phyloP scores from a whole-genome alignment of 2,329 filamentous ascomycete genomes.

The Fusarium dimerum region DNA sequence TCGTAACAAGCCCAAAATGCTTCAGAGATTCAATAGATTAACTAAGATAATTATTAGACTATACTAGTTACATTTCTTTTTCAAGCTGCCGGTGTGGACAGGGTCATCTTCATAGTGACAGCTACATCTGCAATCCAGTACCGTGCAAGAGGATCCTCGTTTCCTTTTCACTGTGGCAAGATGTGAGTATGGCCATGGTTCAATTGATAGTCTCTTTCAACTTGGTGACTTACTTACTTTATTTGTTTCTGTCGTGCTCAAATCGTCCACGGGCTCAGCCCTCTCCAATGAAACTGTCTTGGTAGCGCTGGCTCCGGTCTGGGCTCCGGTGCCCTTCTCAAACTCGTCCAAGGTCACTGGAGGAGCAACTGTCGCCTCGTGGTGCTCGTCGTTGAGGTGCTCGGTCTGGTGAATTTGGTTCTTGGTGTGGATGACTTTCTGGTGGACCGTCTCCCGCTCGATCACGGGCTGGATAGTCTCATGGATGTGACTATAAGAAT shows the following conservation, averaged over 20 bases:
- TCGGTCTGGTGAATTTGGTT: slow-evolving; percentile 9
- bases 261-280: neutral
- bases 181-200: slow-evolving; percentile 1
- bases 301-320: neutral
- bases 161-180: slow-evolving; percentile 1
- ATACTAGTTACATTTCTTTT: too few relatives aligned
- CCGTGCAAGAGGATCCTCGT: neutral
- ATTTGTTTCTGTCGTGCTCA: neutral
- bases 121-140: neutral
- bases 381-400: slow-evolving; percentile 10
- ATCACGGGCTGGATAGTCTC: slow-evolving; percentile 18
- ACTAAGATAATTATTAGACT: too few relatives aligned
- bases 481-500: slow-evolving; percentile 4
- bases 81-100: too few relatives aligned
- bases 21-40: too few relatives aligned
- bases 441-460: slow-evolving; percentile 16
- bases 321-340: slow-evolving; percentile 1
- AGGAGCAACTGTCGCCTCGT: slow-evolving; percentile 12
- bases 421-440: slow-evolving; percentile 6
- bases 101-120: neutral
- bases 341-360: slow-evolving; percentile 8
- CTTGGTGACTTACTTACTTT: slow-evolving; percentile 3
- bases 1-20: too few relatives aligned
- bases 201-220: neutral
- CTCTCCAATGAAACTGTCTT: neutral